Evolutionary conservation across 345 rosid species (phyloP), one percentile per base, ranked within the genome.

Genomic region (Punica granatum): DNA sequence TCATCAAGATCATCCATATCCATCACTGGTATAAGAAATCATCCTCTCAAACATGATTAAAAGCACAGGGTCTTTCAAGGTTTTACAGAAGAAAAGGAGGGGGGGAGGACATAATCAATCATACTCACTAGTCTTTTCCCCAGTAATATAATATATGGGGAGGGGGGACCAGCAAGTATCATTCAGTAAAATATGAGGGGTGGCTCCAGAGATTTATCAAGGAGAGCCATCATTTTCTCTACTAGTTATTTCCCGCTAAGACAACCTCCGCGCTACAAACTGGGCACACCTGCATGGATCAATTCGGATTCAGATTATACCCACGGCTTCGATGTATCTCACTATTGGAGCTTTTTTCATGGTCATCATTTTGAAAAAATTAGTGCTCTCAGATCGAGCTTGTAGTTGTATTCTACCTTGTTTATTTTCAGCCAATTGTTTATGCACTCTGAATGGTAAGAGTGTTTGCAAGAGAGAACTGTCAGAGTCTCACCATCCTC

Each of bases 381-480:
- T 21, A 51, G 41, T 37, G 41, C 5, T 37, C 41, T 37, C n/a
- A n/a, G n/a, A n/a, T n/a, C n/a, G n/a, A n/a, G n/a, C n/a, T n/a
- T n/a, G n/a, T n/a, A n/a, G n/a, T n/a, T n/a, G n/a, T n/a, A n/a
- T 37, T 11, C 41, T 73, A 85, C 99, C 97, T 83, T 95, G 78
- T 92, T 95, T 83, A 92, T 92, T 74, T 90, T 79, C 84, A 95
- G 84, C 99, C 99, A 95, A 76, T 90, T 80, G 68, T 87, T 87
- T 76, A 95, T 83, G 85, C 99, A 95, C 63, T 87, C 99, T 16
- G 90, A 77, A 74, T 95, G 99, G 76, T 95, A 95, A 0, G 96
- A 82, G 75, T 95, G 99, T 65, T 87, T 88, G 89, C 99, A 95
- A 53, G 96, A 80, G 72, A 95, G 99, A 60, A 85, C 51, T 16